Conservation (phyloP, 164 flowering plant genomes). For the Buxus sempervirens region DNA sequence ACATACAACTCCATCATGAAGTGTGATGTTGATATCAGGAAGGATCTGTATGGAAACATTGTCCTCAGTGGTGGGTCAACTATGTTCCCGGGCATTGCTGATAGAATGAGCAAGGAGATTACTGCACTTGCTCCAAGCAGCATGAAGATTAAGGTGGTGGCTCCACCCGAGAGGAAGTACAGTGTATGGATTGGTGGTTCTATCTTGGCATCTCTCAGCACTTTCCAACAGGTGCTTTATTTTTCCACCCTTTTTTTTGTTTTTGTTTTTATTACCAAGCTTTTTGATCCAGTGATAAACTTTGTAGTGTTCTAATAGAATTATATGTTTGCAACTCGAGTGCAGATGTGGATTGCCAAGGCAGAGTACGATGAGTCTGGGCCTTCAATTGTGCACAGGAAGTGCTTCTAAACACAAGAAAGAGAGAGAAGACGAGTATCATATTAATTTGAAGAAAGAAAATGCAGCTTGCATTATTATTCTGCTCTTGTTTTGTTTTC, state of each 20-base stretch:
- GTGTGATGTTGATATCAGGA: conserved; percentile 67
- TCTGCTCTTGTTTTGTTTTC: conserved; percentile 4
- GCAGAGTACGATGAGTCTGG: conserved; percentile 41
- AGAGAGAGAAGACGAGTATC: conserved; percentile 1
- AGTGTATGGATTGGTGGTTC: no score
- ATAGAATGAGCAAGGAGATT: conserved; percentile 74
- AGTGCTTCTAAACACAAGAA: conserved; percentile 33
- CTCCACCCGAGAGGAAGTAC: no score
- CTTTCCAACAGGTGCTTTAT: no score
- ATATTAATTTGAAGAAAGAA: conserved; percentile 8
- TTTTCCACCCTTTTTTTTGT: no score
- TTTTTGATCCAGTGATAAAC: neutral
- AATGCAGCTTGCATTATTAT: conserved; percentile 17
- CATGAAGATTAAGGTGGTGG: no score
- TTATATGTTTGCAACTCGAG: neutral
- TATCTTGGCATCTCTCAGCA: no score
- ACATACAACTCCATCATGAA: conserved; percentile 69
- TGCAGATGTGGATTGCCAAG: conserved; percentile 55
- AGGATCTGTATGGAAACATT: conserved; percentile 62
- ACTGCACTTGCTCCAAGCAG: conserved; percentile 71
- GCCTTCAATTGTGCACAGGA: conserved; percentile 40
- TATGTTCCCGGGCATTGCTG: conserved; percentile 69
- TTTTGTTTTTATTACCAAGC: no score
- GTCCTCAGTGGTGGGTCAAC: conserved; percentile 73
- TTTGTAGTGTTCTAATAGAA: neutral